Conservation (phyloP, 2,329 filamentous ascomycete species). For the Berkeleyomyces basicola region DNA sequence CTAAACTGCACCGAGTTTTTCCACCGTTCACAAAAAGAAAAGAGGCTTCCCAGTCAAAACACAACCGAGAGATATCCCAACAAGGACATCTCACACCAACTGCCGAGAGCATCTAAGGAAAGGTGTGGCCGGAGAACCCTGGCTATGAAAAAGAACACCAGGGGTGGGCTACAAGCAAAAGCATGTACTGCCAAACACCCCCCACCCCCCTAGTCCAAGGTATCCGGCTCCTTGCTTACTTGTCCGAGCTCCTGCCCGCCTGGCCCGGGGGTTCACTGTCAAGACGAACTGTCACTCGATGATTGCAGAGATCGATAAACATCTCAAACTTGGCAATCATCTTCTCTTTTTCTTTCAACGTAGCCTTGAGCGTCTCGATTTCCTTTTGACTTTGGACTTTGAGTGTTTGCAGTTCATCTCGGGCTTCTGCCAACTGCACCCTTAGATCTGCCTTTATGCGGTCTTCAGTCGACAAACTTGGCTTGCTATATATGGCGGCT, state of each 20-base stretch:
- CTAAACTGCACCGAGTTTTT: neutral
- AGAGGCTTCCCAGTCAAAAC: neutral
- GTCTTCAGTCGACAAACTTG: slow-evolving; percentile 45
- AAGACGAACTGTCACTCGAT: slow-evolving; percentile 46
- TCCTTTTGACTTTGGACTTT: slow-evolving; percentile 40
- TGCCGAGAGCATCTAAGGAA: too few relatives aligned
- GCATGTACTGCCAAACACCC: neutral
- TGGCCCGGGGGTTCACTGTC: slow-evolving; percentile 17
- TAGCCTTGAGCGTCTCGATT: slow-evolving; percentile 39
- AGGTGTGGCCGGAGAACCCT: too few relatives aligned
- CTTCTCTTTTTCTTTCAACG: slow-evolving; percentile 46
- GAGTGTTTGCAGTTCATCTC: slow-evolving; percentile 38
- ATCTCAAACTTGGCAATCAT: slow-evolving; percentile 48
- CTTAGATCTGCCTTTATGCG: slow-evolving; percentile 45
- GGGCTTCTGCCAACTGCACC: slow-evolving; percentile 40
- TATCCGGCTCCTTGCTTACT: neutral
- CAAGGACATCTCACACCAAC: neutral
- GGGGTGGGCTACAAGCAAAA: too few relatives aligned
- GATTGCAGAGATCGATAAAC: slow-evolving; percentile 54
- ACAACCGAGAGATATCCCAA: neutral
- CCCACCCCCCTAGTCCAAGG: neutral
- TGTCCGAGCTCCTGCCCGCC: slow-evolving; percentile 11
- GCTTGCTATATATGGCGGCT: slow-evolving; percentile 50
- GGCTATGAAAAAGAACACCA: too few relatives aligned
- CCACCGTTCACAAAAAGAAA: neutral